These are phyloP conservation scores for Hypoxylon crocopeplum DNA, from an alignment of 495 filamentous ascomycete genomes.

Conservation along the genomic window DNA sequence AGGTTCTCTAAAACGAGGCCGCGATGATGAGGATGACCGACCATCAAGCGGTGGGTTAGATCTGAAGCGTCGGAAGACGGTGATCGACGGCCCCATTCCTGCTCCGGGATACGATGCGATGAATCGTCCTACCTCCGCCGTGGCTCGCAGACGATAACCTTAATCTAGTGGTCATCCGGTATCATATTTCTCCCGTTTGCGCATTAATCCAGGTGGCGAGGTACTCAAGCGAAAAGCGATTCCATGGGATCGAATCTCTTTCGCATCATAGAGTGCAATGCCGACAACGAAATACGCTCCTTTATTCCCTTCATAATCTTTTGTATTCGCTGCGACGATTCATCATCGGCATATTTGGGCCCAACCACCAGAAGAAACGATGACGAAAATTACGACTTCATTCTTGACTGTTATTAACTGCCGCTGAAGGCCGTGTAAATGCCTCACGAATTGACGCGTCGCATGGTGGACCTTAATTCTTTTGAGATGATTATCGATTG, in stretches of 20 bases:
- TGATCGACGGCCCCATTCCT: conserved; percentile 60
- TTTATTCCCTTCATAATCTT: conserved; percentile 36
- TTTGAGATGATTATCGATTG: conserved; percentile 35
- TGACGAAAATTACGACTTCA: conserved; percentile 53
- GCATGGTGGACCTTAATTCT: conserved; percentile 45
- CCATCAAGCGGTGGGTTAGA: conserved; percentile 72
- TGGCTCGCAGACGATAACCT: conserved; percentile 46
- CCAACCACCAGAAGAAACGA: conserved; percentile 39
- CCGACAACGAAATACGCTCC: conserved; percentile 30
- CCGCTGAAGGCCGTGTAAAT: conserved; percentile 40
- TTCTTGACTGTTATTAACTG: conserved; percentile 48
- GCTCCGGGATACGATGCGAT: conserved; percentile 56
- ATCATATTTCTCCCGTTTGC: conserved; percentile 5
- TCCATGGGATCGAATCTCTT: conserved; percentile 18
- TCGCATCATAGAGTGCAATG: conserved; percentile 24
- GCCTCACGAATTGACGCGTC: conserved; percentile 44
- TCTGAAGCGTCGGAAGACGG: conserved; percentile 84
- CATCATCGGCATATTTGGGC: conserved; percentile 42
- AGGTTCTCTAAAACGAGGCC: conserved; percentile 76
- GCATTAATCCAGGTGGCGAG: conserved; percentile 31
- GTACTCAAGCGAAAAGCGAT: conserved; percentile 41
- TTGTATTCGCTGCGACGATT: conserved; percentile 48
- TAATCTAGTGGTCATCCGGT: neutral
- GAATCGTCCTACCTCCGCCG: conserved; percentile 51
- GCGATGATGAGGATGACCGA: conserved; percentile 79